A percentile compares a stretch with the other conserved stretches of the same genome.
Conservation (phyloP, 306 rosid species). For the Carpinus fangiana region DNA sequence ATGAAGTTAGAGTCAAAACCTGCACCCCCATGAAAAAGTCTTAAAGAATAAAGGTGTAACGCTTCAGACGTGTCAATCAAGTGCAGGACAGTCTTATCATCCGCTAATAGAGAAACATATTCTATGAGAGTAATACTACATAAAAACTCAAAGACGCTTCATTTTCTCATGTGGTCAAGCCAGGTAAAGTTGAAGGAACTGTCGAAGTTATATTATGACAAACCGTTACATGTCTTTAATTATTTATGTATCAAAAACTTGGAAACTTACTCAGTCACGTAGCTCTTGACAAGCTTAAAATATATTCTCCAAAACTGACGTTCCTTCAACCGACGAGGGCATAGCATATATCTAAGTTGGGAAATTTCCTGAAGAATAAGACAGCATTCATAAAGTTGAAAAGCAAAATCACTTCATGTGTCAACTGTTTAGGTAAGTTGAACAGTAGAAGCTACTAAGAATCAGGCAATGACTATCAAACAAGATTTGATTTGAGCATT, state of each 20-base stretch:
- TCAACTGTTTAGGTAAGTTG: constrained; percentile 1
- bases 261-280: constrained; percentile 69
- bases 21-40: no score
- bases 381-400: not conserved
- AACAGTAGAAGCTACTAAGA: not conserved
- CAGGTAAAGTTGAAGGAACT: not conserved
- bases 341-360: constrained; percentile 69
- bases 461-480: not conserved
- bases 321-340: constrained; percentile 91
- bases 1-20: no score
- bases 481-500: not conserved
- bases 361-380: constrained; percentile 69
- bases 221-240: constrained; percentile 4
- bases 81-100: not conserved
- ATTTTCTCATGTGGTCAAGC: constrained; percentile 2
- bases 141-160: not conserved
- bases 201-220: not conserved
- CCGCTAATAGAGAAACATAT: not conserved
- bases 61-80: not conserved
- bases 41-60: not conserved
- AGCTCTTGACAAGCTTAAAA: constrained; percentile 70
- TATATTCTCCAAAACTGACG: constrained; percentile 80
- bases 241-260: constrained; percentile 11
- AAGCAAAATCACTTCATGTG: constrained; percentile 9
- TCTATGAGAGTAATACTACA: not conserved